A percentile compares a stretch with the other conserved stretches of the same genome.
phyloP scores from a whole-genome alignment of 2,329 filamentous ascomycete genomes.

The Cercospora sp. region DNA sequence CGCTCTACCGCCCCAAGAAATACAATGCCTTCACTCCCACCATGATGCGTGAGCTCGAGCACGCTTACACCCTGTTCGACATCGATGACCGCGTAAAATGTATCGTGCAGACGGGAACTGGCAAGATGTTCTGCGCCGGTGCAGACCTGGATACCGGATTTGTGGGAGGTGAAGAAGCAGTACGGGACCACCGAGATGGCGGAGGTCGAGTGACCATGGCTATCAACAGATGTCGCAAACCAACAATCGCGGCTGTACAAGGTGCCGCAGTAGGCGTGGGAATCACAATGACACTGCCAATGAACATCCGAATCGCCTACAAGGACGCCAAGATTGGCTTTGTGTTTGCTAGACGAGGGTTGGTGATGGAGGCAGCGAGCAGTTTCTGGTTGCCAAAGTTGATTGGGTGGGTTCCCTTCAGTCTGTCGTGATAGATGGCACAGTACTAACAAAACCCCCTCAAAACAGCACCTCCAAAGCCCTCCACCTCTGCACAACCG shows the following conservation, averaged over 20 bases:
- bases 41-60: constrained; percentile 63
- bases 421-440: not conserved
- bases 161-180: constrained; percentile 43
- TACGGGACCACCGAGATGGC: constrained; percentile 55
- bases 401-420: constrained; percentile 51
- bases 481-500: constrained; percentile 67
- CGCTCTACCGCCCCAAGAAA: constrained; percentile 63
- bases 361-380: constrained; percentile 70
- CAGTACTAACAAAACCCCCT: constrained; percentile 2
- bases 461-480: constrained; percentile 53
- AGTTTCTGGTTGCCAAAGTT: constrained; percentile 72
- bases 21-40: constrained; percentile 68
- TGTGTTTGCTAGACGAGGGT: constrained; percentile 68
- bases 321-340: constrained; percentile 67
- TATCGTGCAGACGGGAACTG: constrained; percentile 56
- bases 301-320: constrained; percentile 57
- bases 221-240: constrained; percentile 59
- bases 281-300: constrained; percentile 60
- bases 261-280: constrained; percentile 59
- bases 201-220: constrained; percentile 52
- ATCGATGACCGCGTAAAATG: constrained; percentile 56
- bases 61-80: constrained; percentile 54
- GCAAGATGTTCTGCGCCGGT: constrained; percentile 56
- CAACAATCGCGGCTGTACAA: constrained; percentile 57
- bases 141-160: constrained; percentile 59